These are phyloP conservation scores for Grosmannia clavigera DNA, from an alignment of 2,329 filamentous ascomycete species.

Conservation along the genomic window DNA sequence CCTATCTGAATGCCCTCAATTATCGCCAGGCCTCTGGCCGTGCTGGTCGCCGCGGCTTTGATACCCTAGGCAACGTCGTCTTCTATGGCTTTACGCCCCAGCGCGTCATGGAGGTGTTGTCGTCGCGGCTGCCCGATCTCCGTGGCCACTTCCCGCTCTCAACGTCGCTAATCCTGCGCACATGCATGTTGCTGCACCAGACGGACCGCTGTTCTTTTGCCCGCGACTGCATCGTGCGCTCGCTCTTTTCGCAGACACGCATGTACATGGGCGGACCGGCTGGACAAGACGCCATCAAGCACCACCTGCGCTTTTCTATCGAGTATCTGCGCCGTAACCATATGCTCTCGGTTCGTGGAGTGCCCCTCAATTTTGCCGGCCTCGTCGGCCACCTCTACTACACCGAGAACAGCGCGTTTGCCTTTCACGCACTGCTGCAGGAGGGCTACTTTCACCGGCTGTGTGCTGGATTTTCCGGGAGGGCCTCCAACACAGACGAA, in stretches of 20 bases:
- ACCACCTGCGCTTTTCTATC: slow-evolving; percentile 70
- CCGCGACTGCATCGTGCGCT: slow-evolving; percentile 20
- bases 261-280: slow-evolving; percentile 59
- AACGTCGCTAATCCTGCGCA: slow-evolving; percentile 55
- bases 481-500: no score
- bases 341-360: slow-evolving; percentile 47
- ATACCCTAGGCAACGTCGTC: slow-evolving; percentile 61
- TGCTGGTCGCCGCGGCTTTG: slow-evolving; percentile 69
- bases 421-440: no score
- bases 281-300: slow-evolving; percentile 55
- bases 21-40: slow-evolving; percentile 67
- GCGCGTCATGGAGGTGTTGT: slow-evolving; percentile 52
- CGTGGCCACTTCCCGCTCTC: slow-evolving; percentile 33
- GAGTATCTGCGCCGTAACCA: slow-evolving; percentile 62
- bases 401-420: no score
- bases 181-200: slow-evolving; percentile 18
- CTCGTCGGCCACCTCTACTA: slow-evolving; percentile 39
- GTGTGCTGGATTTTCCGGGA: no score
- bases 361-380: slow-evolving; percentile 60
- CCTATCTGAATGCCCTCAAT: slow-evolving; percentile 45
- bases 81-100: neutral
- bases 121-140: no score
- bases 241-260: slow-evolving; percentile 53
- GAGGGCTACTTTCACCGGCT: no score
- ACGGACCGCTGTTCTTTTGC: slow-evolving; percentile 44